Percentiles rank a stretch among this genome's conserved stretches.
Evolutionary conservation across 2,329 filamentous ascomycete species (phyloP).

Genomic region (Fusarium domesticum): DNA sequence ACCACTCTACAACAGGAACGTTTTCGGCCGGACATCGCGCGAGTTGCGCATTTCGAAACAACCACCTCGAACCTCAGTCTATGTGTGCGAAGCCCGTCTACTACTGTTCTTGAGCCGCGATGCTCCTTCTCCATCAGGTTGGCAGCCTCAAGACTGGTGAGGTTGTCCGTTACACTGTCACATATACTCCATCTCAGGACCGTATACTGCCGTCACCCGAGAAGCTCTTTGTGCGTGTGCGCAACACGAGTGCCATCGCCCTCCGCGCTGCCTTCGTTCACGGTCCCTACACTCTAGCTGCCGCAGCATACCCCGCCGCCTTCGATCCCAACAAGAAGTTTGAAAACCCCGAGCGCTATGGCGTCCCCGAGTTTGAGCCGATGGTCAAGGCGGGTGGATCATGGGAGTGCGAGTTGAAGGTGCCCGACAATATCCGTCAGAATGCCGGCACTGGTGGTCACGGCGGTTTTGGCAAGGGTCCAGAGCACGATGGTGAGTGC

Average conservation of each 20-base stretch:
- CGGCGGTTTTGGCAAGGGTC: conserved; percentile 45
- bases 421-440: conserved; percentile 75
- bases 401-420: conserved; percentile 75
- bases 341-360: conserved; percentile 65
- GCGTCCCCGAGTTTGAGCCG: conserved; percentile 87
- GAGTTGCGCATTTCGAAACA: neutral
- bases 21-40: conserved; percentile 1
- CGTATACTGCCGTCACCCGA: conserved; percentile 84
- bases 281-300: conserved; percentile 87
- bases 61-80: neutral
- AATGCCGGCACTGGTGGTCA: conserved; percentile 50
- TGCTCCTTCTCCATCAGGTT: conserved; percentile 88
- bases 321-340: conserved; percentile 83
- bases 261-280: conserved; percentile 94
- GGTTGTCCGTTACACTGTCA: conserved; percentile 86
- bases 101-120: conserved; percentile 38
- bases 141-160: conserved; percentile 93
- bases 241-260: conserved; percentile 86
- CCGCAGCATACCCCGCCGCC: conserved; percentile 76
- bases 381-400: conserved; percentile 91
- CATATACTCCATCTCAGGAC: conserved; percentile 85
- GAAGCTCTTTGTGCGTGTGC: conserved; percentile 79
- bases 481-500: conserved; percentile 50
- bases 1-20: conserved; percentile 8
- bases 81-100: conserved; percentile 5